Conservation (phyloP, 257 asterid genomes). For the Eustoma russellianum region DNA sequence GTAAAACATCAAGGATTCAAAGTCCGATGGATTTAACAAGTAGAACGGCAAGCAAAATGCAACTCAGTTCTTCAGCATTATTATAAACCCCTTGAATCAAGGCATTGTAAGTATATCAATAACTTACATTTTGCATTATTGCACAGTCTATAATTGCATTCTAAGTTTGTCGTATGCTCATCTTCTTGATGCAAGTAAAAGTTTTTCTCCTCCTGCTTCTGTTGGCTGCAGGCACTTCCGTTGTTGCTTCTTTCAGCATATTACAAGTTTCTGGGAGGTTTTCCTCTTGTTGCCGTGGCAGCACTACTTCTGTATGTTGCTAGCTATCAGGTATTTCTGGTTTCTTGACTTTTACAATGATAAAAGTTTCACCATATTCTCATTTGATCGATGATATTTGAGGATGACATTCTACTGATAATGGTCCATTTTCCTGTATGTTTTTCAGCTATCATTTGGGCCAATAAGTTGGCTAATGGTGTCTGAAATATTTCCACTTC, state of each 20-base stretch:
- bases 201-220: not conserved
- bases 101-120: too few relatives aligned
- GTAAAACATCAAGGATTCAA: too few relatives aligned
- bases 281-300: slow-evolving; percentile 79
- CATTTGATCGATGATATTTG: not conserved
- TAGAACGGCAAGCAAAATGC: too few relatives aligned
- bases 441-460: slow-evolving; percentile 79
- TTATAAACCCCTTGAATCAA: too few relatives aligned
- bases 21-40: too few relatives aligned
- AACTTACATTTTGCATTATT: too few relatives aligned
- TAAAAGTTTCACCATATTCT: not conserved
- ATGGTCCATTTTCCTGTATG: slow-evolving; percentile 1
- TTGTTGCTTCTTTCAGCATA: slow-evolving; percentile 91
- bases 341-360: slow-evolving; percentile 3
- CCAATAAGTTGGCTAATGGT: slow-evolving; percentile 99
- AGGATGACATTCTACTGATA: not conserved
- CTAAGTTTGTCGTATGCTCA: not conserved
- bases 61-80: too few relatives aligned
- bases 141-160: too few relatives aligned
- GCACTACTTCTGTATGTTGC: slow-evolving; percentile 94
- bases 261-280: slow-evolving; percentile 78
- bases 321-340: slow-evolving; percentile 72
- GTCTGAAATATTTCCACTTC: slow-evolving; percentile 88
- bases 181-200: not conserved
- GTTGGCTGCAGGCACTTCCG: slow-evolving; percentile 59